These are phyloP conservation scores for Malbranchea zuffiana DNA, from an alignment of 2,329 filamentous ascomycete genomes.

Conservation along the genomic window DNA sequence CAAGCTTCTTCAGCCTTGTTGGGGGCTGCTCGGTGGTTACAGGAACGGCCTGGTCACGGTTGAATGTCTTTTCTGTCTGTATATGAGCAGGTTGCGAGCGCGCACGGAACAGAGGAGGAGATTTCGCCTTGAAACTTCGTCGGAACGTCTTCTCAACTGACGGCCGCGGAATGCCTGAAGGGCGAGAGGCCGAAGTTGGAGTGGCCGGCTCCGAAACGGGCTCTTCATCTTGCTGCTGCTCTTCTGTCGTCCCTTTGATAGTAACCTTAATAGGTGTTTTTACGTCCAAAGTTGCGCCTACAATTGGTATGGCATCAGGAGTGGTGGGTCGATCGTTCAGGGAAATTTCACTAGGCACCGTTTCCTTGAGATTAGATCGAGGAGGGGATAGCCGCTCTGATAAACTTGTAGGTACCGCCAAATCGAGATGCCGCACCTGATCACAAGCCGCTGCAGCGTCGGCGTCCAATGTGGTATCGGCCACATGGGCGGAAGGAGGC, in stretches of 20 bases:
- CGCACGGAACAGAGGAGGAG: constrained; percentile 40
- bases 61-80: constrained; percentile 12
- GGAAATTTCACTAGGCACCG: neutral
- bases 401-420: constrained; percentile 37
- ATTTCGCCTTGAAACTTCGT: constrained; percentile 28
- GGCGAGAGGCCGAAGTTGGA: constrained; percentile 13
- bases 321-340: neutral
- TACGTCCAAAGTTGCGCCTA: too few relatives aligned
- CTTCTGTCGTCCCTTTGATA: too few relatives aligned
- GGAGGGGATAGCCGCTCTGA: constrained; percentile 17
- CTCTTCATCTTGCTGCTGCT: neutral
- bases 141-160: constrained; percentile 25
- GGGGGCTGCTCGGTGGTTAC: neutral
- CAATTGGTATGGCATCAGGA: too few relatives aligned
- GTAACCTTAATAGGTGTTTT: too few relatives aligned
- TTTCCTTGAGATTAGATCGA: neutral
- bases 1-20: too few relatives aligned
- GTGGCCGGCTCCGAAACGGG: neutral
- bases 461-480: neutral
- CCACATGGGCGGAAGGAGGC: neutral
- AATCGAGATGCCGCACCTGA: constrained; percentile 51
- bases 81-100: constrained; percentile 41
- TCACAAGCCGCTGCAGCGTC: constrained; percentile 33
- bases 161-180: constrained; percentile 32
- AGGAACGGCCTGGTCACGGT: neutral